Evolutionary conservation across 2,329 filamentous ascomycete genomes (phyloP).

Genomic region (Cercospora nicotianae): DNA sequence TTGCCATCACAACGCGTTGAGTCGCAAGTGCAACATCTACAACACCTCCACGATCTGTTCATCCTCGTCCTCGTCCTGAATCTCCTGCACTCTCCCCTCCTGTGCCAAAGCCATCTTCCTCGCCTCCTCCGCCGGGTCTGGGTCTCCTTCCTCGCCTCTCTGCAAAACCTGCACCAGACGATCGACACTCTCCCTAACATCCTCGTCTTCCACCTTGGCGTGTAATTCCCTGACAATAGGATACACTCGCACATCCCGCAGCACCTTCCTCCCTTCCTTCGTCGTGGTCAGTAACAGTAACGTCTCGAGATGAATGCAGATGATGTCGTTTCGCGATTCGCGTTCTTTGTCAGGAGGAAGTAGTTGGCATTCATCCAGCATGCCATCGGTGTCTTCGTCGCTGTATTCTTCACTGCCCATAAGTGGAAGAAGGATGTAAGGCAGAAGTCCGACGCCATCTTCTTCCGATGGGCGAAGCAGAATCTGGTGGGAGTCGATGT

Average conservation of each 20-base stretch:
- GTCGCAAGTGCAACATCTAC: conserved; percentile 1
- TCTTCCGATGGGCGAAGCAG: conserved; percentile 62
- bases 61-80: conserved; percentile 39
- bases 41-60: conserved; percentile 30
- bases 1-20: neutral
- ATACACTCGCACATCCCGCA: conserved; percentile 80
- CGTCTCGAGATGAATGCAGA: conserved; percentile 87
- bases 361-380: conserved; percentile 88
- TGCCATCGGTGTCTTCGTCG: conserved; percentile 79
- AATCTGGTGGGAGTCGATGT: conserved; percentile 65
- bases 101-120: conserved; percentile 14
- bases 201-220: conserved; percentile 72
- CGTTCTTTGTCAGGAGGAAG: conserved; percentile 86
- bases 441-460: conserved; percentile 74
- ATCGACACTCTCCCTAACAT: conserved; percentile 80
- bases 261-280: conserved; percentile 67
- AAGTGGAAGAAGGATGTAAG: conserved; percentile 84
- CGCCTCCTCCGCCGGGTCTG: conserved; percentile 43
- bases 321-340: conserved; percentile 72
- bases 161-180: conserved; percentile 85
- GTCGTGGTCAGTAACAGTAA: conserved; percentile 80
- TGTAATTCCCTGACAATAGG: conserved; percentile 87
- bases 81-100: conserved; percentile 46
- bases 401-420: conserved; percentile 85
- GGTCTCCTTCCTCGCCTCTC: conserved; percentile 68